These are phyloP conservation scores for Marasmius sp. DNA, from an alignment of 1,284 basidiomycete species.

Conservation along the genomic window DNA sequence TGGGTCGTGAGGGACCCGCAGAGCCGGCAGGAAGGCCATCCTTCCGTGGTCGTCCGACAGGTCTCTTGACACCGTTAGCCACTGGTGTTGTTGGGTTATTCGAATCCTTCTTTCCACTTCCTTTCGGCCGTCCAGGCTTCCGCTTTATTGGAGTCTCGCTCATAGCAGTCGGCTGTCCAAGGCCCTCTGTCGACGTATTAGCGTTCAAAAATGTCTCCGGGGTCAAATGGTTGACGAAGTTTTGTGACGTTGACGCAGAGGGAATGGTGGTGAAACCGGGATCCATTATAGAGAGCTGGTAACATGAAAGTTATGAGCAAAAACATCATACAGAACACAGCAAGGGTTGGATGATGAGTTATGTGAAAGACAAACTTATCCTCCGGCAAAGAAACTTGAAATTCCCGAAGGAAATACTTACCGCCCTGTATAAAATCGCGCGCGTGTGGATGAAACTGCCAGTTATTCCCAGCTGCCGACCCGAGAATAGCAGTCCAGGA, in stretches of 20 bases:
- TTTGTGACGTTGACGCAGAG: neutral
- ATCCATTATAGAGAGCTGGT: neutral
- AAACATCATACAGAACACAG: neutral
- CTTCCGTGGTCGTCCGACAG: conserved; percentile 45
- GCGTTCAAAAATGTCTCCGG: neutral
- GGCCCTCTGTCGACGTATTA: neutral
- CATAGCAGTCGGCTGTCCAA: neutral
- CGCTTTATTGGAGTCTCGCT: conserved; percentile 35
- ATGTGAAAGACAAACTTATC: conserved; percentile 1
- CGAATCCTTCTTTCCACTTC: conserved; percentile 42
- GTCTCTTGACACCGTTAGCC: conserved; percentile 31
- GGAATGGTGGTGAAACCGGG: neutral
- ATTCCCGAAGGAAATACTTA: conserved; percentile 2
- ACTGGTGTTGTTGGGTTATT: conserved; percentile 27
- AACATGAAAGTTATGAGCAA: neutral
- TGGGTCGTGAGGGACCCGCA: conserved; percentile 21
- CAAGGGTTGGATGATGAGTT: neutral
- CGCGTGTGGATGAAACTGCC: too few species aligned
- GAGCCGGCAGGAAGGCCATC: conserved; percentile 48
- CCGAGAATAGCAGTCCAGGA: neutral
- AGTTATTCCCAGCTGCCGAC: neutral
- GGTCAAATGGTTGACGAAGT: conserved; percentile 1
- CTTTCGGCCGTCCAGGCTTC: conserved; percentile 48
- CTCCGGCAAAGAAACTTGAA: conserved; percentile 1
- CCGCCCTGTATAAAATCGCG: neutral